These are phyloP conservation scores for Tetradesmus obliquus DNA, from an alignment of 139 green algal genomes.

Conservation along the genomic window DNA sequence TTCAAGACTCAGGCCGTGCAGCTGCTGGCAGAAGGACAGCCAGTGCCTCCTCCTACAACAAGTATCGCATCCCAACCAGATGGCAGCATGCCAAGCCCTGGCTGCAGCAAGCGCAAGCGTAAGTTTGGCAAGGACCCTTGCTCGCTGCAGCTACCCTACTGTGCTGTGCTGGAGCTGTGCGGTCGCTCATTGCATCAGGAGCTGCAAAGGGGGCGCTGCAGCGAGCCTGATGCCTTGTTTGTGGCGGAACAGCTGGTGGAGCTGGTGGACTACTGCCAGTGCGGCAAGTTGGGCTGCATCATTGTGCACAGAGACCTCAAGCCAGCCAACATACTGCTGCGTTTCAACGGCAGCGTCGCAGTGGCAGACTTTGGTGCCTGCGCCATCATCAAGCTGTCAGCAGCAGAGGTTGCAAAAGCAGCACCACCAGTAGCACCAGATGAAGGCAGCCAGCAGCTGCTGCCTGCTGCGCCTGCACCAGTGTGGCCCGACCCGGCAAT, in stretches of 20 bases:
- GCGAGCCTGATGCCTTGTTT: neutral
- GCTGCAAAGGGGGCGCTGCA: neutral
- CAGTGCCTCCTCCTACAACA: neutral
- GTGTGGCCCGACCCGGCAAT: neutral
- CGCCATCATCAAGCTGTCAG: neutral
- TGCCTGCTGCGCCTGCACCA: neutral
- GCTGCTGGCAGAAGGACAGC: neutral
- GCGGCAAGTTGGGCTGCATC: neutral
- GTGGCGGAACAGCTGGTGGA: neutral
- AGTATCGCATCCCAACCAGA: no score
- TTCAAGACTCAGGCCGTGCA: neutral
- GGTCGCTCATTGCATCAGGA: neutral
- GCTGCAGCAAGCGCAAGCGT: neutral
- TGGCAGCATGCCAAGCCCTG: neutral
- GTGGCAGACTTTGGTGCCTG: neutral
- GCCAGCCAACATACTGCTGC: neutral
- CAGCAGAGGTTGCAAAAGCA: neutral
- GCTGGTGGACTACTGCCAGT: neutral
- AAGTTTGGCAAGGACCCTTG: neutral
- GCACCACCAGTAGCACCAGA: neutral
- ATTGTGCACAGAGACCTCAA: neutral
- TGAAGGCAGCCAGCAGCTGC: neutral
- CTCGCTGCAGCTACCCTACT: neutral
- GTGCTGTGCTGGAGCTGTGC: neutral
- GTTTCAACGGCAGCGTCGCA: neutral